Evolutionary conservation across 1,139 yeast genomes (phyloP).

Genomic region (Saccharomyces uvarum): DNA sequence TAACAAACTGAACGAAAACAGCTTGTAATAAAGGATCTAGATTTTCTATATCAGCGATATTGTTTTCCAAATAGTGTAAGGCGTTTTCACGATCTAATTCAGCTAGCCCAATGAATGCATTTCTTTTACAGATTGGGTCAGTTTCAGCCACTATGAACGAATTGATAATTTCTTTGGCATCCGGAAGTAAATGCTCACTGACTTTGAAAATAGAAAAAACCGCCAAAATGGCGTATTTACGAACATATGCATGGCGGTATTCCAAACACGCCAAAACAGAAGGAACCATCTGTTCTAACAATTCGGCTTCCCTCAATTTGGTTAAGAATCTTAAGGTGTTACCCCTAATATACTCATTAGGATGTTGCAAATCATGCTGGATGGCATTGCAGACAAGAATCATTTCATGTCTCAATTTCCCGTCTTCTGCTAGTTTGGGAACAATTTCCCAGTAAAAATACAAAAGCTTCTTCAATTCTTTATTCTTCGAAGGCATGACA

Average conservation of each 20-base stretch:
- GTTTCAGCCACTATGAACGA: slow-evolving; percentile 72
- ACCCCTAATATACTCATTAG: slow-evolving; percentile 94
- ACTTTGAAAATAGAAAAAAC: slow-evolving; percentile 75
- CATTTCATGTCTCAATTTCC: slow-evolving; percentile 96
- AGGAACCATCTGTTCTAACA: slow-evolving; percentile 92
- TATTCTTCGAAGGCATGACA: slow-evolving; percentile 91
- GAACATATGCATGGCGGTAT: slow-evolving; percentile 95
- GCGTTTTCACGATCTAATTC: slow-evolving; percentile 81
- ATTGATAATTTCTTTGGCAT: slow-evolving; percentile 78
- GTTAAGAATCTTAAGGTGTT: slow-evolving; percentile 86
- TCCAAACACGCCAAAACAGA: slow-evolving; percentile 85
- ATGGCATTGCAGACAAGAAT: slow-evolving; percentile 96
- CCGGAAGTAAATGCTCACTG: slow-evolving; percentile 83
- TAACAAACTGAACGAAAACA: slow-evolving; percentile 84
- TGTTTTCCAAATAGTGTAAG: slow-evolving; percentile 68
- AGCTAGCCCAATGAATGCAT: slow-evolving; percentile 85
- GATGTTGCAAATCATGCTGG: slow-evolving; percentile 95
- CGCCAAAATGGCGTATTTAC: slow-evolving; percentile 94
- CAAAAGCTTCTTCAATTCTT: slow-evolving; percentile 82
- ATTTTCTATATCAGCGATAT: slow-evolving; percentile 53
- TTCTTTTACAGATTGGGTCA: slow-evolving; percentile 91
- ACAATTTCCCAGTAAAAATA: slow-evolving; percentile 98
- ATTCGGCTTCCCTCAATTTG: slow-evolving; percentile 85
- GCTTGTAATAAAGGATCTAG: slow-evolving; percentile 82
- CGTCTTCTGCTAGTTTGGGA: slow-evolving; percentile 80